Base-by-base conservation (phyloP, 306 rosid genomes). In the Pyrus communis region DNA sequence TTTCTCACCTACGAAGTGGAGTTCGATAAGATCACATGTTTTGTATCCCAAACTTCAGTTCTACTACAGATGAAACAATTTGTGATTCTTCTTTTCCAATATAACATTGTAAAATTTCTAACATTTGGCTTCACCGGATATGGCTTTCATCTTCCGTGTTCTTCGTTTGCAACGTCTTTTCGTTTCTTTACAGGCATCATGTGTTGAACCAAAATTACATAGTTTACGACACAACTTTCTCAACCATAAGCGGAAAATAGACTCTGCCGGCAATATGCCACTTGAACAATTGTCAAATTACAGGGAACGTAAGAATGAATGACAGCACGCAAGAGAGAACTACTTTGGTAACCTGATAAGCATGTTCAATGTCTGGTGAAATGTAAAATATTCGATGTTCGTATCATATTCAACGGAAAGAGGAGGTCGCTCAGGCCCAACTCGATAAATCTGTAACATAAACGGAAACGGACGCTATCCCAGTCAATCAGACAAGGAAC, bases 401-500 rank as follows among this genome's bases (percentile, higher is more conserved):
- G 27, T 0, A 67, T 66, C 79, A 49, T 22, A 65, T 59, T 45
- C 14, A 38, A 67, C 4, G 9, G 66, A 21, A 46, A 57, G 18
- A 12, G 52, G 75, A 8, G 52, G 19, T 40, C 4, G 31, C 74
- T 78, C 77, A 3, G 68, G 68, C 66, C 13, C 31, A 55, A 43
- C 43, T 52, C 23, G 62, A 59, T 9, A 38, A 60, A 69, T 51
- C 55, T 64, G 54, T 52, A 55, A 73, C 73, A 52, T 25, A 38
- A 62, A 67, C 49, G 61, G 60, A 31, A 65, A 19, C 40, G 14
- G 59, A 25, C 54, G 5, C 57, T 4, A 74, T 43, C 27, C 12
- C 15, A 21, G 69, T 42, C 35, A 55, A 75, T 71, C 38, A 65
- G 51, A 58, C 38, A 64, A 68, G 58, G 74, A 79, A 59, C 33